Percentiles rank a stretch among this genome's conserved stretches.
Evolutionary conservation across 208 protist genomes (phyloP).

Genomic region (Trypanosoma avium): DNA sequence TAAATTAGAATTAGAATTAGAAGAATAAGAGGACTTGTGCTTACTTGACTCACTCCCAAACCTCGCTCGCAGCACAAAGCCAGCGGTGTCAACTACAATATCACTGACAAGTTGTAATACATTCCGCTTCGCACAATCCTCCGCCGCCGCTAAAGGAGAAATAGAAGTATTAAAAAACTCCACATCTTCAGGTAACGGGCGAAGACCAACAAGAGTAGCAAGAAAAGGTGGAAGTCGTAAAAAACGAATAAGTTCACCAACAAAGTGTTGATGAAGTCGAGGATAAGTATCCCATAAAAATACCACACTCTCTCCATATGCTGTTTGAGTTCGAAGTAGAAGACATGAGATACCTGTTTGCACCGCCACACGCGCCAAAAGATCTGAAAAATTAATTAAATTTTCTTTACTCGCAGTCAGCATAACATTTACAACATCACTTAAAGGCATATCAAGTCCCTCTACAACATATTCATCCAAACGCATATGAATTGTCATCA

Average conservation of each 20-base stretch:
- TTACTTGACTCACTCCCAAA: too few species aligned
- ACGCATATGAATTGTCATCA: constrained; percentile 48
- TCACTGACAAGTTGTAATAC: constrained; percentile 49
- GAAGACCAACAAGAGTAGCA: constrained; percentile 46
- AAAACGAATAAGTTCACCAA: constrained; percentile 38
- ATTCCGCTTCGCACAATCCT: constrained; percentile 63
- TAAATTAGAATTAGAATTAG: neutral
- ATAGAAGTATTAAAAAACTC: constrained; percentile 31
- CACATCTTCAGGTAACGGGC: constrained; percentile 37
- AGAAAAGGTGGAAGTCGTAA: constrained; percentile 66
- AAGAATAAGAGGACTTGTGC: neutral
- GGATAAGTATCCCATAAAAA: constrained; percentile 83
- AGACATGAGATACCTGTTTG: constrained; percentile 53
- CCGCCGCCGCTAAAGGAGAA: constrained; percentile 43
- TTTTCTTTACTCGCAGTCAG: constrained; percentile 20
- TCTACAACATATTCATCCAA: constrained; percentile 61
- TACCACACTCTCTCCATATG: constrained; percentile 50
- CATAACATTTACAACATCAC: constrained; percentile 57
- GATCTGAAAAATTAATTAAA: constrained; percentile 46
- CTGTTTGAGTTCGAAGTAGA: constrained; percentile 38
- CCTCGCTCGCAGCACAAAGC: constrained; percentile 34
- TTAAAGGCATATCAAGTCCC: constrained; percentile 53
- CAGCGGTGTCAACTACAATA: constrained; percentile 53
- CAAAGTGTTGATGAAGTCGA: constrained; percentile 62
- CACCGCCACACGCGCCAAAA: constrained; percentile 49